phyloP scores from a whole-genome alignment of 1,284 basidiomycete species.

The Agroathelia rolfsii region DNA sequence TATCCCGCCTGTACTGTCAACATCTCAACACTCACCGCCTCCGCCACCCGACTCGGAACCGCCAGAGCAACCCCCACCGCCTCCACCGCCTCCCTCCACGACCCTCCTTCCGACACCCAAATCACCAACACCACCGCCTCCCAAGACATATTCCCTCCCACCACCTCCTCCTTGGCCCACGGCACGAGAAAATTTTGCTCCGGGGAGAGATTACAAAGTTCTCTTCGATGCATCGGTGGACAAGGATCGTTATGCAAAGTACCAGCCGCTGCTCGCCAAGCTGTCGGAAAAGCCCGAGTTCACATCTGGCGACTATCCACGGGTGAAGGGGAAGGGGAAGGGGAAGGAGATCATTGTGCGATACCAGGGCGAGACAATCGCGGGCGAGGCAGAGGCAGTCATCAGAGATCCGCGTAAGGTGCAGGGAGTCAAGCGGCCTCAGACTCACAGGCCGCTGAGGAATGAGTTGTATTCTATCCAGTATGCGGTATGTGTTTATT shows the following conservation, averaged over 20 bases:
- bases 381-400: constrained; percentile 32
- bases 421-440: constrained; percentile 25
- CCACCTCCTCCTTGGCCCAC: constrained; percentile 37
- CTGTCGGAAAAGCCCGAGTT: constrained; percentile 39
- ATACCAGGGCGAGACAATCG: constrained; percentile 47
- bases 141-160: constrained; percentile 26
- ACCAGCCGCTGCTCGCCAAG: too few species aligned
- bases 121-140: constrained; percentile 16
- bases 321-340: constrained; percentile 52
- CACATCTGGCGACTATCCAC: constrained; percentile 27
- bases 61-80: constrained; percentile 5
- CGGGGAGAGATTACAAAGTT: constrained; percentile 43
- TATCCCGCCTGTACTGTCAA: constrained; percentile 16
- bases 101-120: constrained; percentile 12
- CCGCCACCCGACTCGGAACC: constrained; percentile 10
- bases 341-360: constrained; percentile 49
- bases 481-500: constrained; percentile 63
- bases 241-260: constrained; percentile 33
- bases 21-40: constrained; percentile 9
- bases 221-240: constrained; percentile 52
- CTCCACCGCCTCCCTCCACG: constrained; percentile 5
- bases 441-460: constrained; percentile 25
- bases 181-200: constrained; percentile 32
- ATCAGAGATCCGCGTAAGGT: constrained; percentile 50
- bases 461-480: constrained; percentile 37